phyloP scores from a whole-genome alignment of 495 filamentous ascomycete genomes.

The Apodospora peruviana region DNA sequence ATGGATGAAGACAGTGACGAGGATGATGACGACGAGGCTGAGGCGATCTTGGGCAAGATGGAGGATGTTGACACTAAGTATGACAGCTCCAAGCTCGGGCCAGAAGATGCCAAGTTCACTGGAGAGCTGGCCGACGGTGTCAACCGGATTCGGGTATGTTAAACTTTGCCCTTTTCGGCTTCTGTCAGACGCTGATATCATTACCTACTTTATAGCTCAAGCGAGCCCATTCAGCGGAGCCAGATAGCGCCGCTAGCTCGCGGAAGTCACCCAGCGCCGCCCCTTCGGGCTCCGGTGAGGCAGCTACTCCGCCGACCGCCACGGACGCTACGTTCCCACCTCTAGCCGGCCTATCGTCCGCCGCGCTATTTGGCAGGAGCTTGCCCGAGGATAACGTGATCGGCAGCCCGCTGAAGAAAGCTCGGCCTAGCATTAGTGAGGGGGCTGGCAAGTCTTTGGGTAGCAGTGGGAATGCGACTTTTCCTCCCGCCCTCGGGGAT shows the following conservation, averaged over 20 bases:
- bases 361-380: constrained; percentile 26
- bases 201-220: constrained; percentile 76
- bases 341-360: constrained; percentile 20
- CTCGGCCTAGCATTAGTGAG: constrained; percentile 58
- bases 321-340: constrained; percentile 1
- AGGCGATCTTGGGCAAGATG: constrained; percentile 57
- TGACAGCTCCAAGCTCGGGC: constrained; percentile 49
- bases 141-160: constrained; percentile 79
- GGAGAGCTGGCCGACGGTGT: constrained; percentile 89
- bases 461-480: constrained; percentile 23
- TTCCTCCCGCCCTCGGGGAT: constrained; percentile 39
- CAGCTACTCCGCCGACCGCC: constrained; percentile 24
- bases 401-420: constrained; percentile 81
- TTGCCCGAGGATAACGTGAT: constrained; percentile 43
- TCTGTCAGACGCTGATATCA: no score
- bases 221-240: constrained; percentile 86
- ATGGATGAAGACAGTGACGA: constrained; percentile 58
- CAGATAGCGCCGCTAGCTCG: constrained; percentile 44
- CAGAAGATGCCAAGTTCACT: constrained; percentile 75
- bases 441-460: constrained; percentile 26
- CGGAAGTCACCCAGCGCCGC: constrained; percentile 35
- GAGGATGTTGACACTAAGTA: constrained; percentile 73
- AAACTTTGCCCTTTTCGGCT: not conserved
- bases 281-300: constrained; percentile 22
- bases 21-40: constrained; percentile 64